Percentiles rank a stretch among this genome's conserved stretches.
Evolutionary conservation across 306 rosid genomes (phyloP).

Genomic region (Vicia sativa): DNA sequence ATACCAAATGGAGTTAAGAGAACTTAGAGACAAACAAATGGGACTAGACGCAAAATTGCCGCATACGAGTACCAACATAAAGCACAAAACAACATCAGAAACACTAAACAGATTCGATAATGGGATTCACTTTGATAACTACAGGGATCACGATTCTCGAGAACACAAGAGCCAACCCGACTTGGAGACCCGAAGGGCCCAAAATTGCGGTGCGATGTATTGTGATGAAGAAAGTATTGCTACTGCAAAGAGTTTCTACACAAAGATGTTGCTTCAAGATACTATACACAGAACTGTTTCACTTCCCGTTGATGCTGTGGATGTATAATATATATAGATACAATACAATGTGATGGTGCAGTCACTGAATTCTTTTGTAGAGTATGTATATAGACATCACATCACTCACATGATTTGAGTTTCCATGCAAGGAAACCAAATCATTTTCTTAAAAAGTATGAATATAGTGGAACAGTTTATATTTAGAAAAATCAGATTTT

Average conservation of each 20-base stretch:
- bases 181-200: constrained; percentile 53
- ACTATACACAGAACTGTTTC: constrained; percentile 72
- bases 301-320: constrained; percentile 83
- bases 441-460: constrained; percentile 13
- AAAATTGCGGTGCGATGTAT: constrained; percentile 49
- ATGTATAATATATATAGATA: constrained; percentile 53
- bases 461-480: constrained; percentile 13
- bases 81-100: constrained; percentile 40
- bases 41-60: constrained; percentile 47
- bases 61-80: neutral
- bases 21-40: constrained; percentile 54
- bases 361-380: constrained; percentile 53
- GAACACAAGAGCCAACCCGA: constrained; percentile 49
- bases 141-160: constrained; percentile 25
- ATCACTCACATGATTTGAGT: neutral
- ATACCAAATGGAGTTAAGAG: constrained; percentile 64
- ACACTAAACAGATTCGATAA: constrained; percentile 33
- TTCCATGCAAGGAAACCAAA: constrained; percentile 10
- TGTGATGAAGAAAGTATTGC: constrained; percentile 40
- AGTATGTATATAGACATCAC: constrained; percentile 28
- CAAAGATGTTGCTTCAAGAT: constrained; percentile 53
- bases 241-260: constrained; percentile 44
- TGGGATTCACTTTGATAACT: constrained; percentile 38
- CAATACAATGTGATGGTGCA: constrained; percentile 29
- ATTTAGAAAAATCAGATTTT: constrained; percentile 2